Base-by-base conservation (phyloP, 1,139 yeast genomes). In the Geotrichum siamense region DNA sequence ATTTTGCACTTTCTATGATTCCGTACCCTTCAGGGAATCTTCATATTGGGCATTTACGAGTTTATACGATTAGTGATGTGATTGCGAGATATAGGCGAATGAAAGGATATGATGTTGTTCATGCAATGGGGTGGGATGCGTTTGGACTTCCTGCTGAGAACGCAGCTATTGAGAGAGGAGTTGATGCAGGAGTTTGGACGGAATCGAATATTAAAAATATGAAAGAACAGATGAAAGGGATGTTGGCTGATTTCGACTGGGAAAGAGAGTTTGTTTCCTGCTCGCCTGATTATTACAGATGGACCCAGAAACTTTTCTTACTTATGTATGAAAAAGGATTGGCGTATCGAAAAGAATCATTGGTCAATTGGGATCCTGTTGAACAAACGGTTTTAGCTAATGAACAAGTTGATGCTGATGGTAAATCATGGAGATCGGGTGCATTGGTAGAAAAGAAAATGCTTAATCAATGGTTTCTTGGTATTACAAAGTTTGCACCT, bases 41-140 rank as follows among this genome's bases (percentile, higher is more conserved):
- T 12, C 98, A 91, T 59, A 78, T 91, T 75, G 98, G 98, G 0
- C 98, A 91, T 63, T 70, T 87, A 29, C 69, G 98, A 44, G 97
- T 91, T 0, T 91, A 85, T 62, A 83, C 96, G 1, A 86, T 91
- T 34, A 79, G 91, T 56, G 98, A 91, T 61, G 82, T 79, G 1
- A 61, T 91, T 31, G 76, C 94, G 1, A 67, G 97, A 52, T 91
- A 76, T 62, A 76, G 85, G 54, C 69, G 93, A 51, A 73, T 84
- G 64, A 75, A 74, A 46, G 96, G 96, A 0, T 75, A 72, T 51
- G 68, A 79, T 35, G 96, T 89, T 15, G 71, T 89, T 4, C 95
- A 91, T 60, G 96, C 98, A 0, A 89, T 91, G 94, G 98, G 98
- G 0, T 91, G 97, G 96, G 98, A 91, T 68, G 95, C 97, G 0